Percentiles rank a stretch among this genome's conserved stretches.
Evolutionary conservation across 805 yeast species (phyloP).

Genomic region (Metschnikowia borealis): DNA sequence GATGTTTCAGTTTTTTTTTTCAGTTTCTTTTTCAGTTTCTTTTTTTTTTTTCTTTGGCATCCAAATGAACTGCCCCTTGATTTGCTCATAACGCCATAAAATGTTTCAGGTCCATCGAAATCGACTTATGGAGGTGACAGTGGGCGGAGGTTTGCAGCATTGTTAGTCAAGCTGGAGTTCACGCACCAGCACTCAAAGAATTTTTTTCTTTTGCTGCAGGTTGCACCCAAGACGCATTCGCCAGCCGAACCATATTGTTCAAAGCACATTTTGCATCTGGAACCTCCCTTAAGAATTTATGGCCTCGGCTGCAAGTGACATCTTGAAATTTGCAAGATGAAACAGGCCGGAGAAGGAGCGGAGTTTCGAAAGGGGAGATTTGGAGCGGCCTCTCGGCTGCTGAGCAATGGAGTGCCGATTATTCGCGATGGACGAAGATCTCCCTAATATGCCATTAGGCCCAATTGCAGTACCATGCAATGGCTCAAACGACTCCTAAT

Average conservation of each 20-base stretch:
- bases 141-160: background rate
- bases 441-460: too few species aligned
- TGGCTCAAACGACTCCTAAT: too few species aligned
- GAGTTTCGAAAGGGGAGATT: too few species aligned
- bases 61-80: background rate
- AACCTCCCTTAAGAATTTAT: background rate
- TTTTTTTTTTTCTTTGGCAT: background rate
- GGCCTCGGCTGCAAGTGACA: too few species aligned
- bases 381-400: too few species aligned
- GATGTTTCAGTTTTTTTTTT: too few species aligned
- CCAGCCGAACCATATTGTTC: background rate
- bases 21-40: too few species aligned
- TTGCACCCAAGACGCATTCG: background rate
- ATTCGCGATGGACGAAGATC: too few species aligned
- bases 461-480: too few species aligned
- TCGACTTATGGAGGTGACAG: background rate
- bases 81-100: background rate
- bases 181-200: background rate
- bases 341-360: too few species aligned
- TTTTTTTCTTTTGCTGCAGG: background rate
- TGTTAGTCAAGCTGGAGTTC: background rate
- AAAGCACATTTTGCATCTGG: background rate
- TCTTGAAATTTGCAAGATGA: too few species aligned
- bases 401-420: too few species aligned
- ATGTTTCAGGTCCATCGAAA: background rate